Conservation (phyloP, 768 basidiomycete genomes). For the Clavaria fumosa region DNA sequence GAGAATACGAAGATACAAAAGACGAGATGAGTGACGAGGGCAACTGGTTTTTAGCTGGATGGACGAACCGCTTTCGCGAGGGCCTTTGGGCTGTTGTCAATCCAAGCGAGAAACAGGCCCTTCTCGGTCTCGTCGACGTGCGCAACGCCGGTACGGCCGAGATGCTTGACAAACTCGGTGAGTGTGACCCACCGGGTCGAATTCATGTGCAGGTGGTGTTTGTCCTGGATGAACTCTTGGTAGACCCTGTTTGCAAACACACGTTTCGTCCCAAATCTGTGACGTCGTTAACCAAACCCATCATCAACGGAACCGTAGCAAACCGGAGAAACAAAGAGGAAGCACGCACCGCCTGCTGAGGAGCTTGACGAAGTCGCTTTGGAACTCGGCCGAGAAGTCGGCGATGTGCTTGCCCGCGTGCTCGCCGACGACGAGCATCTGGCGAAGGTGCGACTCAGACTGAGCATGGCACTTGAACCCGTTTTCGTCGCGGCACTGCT, state of each 20-base stretch:
- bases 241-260: slow-evolving; percentile 92
- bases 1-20: slow-evolving; percentile 5
- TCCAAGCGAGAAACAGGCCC: slow-evolving; percentile 95
- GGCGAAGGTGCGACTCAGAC: slow-evolving; percentile 82
- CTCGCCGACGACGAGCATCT: slow-evolving; percentile 96
- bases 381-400: slow-evolving; percentile 79
- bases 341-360: slow-evolving; percentile 70
- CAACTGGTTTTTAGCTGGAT: background rate
- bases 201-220: slow-evolving; percentile 95
- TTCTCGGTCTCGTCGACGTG: slow-evolving; percentile 98
- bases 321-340: background rate
- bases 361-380: slow-evolving; percentile 81
- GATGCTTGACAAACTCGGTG: slow-evolving; percentile 85
- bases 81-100: slow-evolving; percentile 91
- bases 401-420: slow-evolving; percentile 84
- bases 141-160: slow-evolving; percentile 74
- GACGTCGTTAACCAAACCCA: slow-evolving; percentile 4
- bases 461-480: slow-evolving; percentile 93
- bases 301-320: slow-evolving; percentile 1
- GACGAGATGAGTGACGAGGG: too few relatives aligned
- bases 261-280: slow-evolving; percentile 83
- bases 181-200: slow-evolving; percentile 94
- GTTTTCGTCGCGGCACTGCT: slow-evolving; percentile 97
- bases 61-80: slow-evolving; percentile 67
- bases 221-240: slow-evolving; percentile 94